Percentiles rank a stretch among this genome's conserved stretches.
These are phyloP conservation scores for Athelia psychrophila DNA, from an alignment of 1,284 basidiomycete species.

Conservation along the genomic window DNA sequence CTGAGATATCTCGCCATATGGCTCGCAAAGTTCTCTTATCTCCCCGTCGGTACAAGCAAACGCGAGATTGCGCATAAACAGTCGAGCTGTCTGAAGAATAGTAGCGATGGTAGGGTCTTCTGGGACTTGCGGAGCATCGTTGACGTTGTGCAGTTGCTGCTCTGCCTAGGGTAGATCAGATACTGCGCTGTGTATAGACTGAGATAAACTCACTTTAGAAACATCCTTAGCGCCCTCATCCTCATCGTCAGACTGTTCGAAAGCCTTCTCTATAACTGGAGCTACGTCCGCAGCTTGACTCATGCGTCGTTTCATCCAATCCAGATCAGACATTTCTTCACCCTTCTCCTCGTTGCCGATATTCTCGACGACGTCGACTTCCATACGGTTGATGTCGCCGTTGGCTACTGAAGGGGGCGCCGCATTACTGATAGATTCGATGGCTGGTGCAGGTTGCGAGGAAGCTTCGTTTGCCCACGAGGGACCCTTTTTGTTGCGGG, in stretches of 20 bases:
- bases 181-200: background rate
- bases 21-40: slow-evolving; percentile 63
- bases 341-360: slow-evolving; percentile 14
- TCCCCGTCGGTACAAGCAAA: slow-evolving; percentile 82
- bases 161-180: slow-evolving; percentile 4
- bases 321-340: slow-evolving; percentile 55
- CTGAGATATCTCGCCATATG: slow-evolving; percentile 75
- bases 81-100: slow-evolving; percentile 76
- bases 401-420: slow-evolving; percentile 14
- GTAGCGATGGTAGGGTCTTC: slow-evolving; percentile 53
- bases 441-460: slow-evolving; percentile 15
- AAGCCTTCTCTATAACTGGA: slow-evolving; percentile 40
- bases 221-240: slow-evolving; percentile 17
- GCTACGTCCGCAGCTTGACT: slow-evolving; percentile 41
- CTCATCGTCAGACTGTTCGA: slow-evolving; percentile 62
- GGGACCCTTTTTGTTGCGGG: slow-evolving; percentile 54
- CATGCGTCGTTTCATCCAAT: slow-evolving; percentile 74
- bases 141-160: slow-evolving; percentile 5
- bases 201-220: background rate
- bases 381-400: slow-evolving; percentile 22
- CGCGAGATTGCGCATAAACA: slow-evolving; percentile 91
- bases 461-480: slow-evolving; percentile 61
- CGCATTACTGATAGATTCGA: slow-evolving; percentile 11
- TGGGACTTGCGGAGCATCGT: slow-evolving; percentile 14
- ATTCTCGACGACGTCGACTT: slow-evolving; percentile 21